Evolutionary conservation across 129 eudicot species (phyloP).

Genomic region (Tanacetum coccineum): DNA sequence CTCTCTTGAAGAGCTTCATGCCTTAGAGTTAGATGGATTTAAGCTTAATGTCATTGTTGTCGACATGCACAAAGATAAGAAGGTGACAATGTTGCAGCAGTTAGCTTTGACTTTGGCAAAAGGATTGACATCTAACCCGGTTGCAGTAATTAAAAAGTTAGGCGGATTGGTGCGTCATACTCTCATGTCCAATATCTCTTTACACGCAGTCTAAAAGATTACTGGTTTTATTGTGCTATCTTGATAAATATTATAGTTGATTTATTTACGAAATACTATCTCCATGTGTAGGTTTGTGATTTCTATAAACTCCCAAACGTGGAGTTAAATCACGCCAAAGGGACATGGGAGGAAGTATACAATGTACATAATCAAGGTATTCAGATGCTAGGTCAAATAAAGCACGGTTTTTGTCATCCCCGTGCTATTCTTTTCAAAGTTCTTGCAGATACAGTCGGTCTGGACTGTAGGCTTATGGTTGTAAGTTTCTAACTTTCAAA

Average conservation of each 20-base stretch:
- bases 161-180: constrained; percentile 62
- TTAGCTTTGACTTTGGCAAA: constrained; percentile 62
- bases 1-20: constrained; percentile 65
- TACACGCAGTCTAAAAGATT: neutral
- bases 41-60: constrained; percentile 62
- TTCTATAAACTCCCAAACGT: constrained; percentile 50
- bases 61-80: constrained; percentile 71
- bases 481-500: constrained; percentile 30
- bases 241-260: neutral
- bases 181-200: neutral
- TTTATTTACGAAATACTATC: neutral
- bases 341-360: constrained; percentile 53
- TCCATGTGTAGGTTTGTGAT: constrained; percentile 46
- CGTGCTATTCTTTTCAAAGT: constrained; percentile 78
- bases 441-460: constrained; percentile 66
- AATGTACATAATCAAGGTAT: constrained; percentile 61
- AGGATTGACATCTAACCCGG: constrained; percentile 60
- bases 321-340: constrained; percentile 46
- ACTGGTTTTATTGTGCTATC: neutral
- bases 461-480: constrained; percentile 64
- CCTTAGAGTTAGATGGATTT: constrained; percentile 55
- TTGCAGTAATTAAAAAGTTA: constrained; percentile 54
- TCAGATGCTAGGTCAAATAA: constrained; percentile 73
- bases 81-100: constrained; percentile 78
- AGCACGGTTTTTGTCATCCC: constrained; percentile 70